Base-by-base conservation (phyloP, 2,329 filamentous ascomycete species). In the Aspergillus amoenus region DNA sequence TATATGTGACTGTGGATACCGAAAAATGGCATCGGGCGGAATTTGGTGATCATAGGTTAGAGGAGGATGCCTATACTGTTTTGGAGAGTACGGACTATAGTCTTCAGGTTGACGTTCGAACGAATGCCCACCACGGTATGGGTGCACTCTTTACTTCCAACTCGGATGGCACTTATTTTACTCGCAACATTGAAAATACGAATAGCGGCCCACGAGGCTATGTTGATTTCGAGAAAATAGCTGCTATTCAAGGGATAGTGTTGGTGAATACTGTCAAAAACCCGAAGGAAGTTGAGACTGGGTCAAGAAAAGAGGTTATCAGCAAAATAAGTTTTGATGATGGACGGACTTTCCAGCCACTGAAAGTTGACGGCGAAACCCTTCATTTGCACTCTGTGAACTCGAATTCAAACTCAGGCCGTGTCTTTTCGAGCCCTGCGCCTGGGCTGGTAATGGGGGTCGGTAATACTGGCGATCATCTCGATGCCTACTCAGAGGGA, bases 41-140 rank as follows among this genome's bases (percentile, higher is more conserved):
- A 69, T 97, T 99, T 73, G 88, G 86, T 44, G 88, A 90, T 60
- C 92, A 96, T 73, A 90, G 93, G 67, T 83, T 91, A 60, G 89
- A 96, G 71, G 85, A 93, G 70, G 82, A 86, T 66, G 91, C 90
- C 3, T 99, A 97, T 74, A 99, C 94, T 0, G 84, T 99, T 47
- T 82, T 99, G 41, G 93, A 97, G 76, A 94, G 93, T 68, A 97
- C 94, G 42, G 93, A 96, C 70, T 97, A 99, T 79, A 97, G 93
- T 78, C 92, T 99, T 66, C 93, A 97, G 76, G 87, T 99, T 55
- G 93, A 97, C 73, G 93, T 97, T 61, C 88, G 93, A 83, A 91
- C 88, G 1, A 77, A 74, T 56, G 40, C 79, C 78, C 44, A 82
- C 1, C 84, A 83, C 39, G 84, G 88, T 0, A 93, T 96, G 84